Evolutionary conservation across 202 grass and related monocot genomes (phyloP).

Genomic region (Zizania palustris): DNA sequence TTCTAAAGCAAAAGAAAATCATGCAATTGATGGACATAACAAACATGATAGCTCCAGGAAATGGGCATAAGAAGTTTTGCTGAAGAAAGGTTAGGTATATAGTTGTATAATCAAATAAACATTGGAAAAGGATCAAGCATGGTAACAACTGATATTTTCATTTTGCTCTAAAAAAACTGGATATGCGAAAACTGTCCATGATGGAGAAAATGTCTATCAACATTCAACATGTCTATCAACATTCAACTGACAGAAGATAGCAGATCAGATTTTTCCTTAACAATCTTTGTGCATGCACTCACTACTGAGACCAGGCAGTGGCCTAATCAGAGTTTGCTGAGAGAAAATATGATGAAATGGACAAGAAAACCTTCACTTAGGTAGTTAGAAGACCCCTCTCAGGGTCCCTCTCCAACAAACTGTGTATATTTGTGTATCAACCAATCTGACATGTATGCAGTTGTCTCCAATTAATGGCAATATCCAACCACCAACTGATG

Average conservation of each 20-base stretch:
- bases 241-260: slow-evolving; percentile 30
- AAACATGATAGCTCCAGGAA: slow-evolving; percentile 51
- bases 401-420: slow-evolving; percentile 60
- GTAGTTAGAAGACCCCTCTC: slow-evolving; percentile 65
- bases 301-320: slow-evolving; percentile 26
- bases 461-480: slow-evolving; percentile 49
- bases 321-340: slow-evolving; percentile 52
- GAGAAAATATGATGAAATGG: slow-evolving; percentile 51
- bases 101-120: slow-evolving; percentile 36
- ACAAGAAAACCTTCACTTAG: slow-evolving; percentile 51
- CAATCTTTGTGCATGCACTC: slow-evolving; percentile 34
- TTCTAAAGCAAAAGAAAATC: slow-evolving; percentile 58
- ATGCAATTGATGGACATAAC: slow-evolving; percentile 46
- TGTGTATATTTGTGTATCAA: slow-evolving; percentile 55
- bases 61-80: slow-evolving; percentile 40
- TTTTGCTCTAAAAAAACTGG: neutral
- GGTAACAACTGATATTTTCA: neutral
- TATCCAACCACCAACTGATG: slow-evolving; percentile 55
- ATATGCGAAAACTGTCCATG: too few relatives aligned
- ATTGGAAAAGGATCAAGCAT: slow-evolving; percentile 19
- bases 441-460: slow-evolving; percentile 47
- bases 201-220: neutral
- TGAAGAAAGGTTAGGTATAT: slow-evolving; percentile 36
- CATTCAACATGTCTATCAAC: neutral
- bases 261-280: slow-evolving; percentile 42